Evolutionary conservation across 2,329 filamentous ascomycete genomes (phyloP), one percentile per base, ranked within the genome.

Genomic region (Arthrocladium fulminans): DNA sequence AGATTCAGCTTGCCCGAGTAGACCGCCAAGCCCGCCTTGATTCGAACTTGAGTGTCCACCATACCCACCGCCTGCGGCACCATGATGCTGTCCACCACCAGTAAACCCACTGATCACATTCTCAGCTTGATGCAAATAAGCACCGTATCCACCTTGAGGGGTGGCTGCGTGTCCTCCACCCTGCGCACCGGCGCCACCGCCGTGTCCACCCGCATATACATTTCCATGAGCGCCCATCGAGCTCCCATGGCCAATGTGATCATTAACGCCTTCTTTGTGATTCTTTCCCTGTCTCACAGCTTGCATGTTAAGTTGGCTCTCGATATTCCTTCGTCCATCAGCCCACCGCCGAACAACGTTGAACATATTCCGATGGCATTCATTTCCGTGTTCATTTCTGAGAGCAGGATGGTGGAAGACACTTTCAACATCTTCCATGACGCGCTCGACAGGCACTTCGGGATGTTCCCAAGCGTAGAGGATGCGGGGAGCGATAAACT

Each of bases 381-480:
- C 86, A 49, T 86, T 71, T 12, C 32, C 15, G 48, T 74, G 73
- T 47, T 85, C 81, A 57, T 92, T 78, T 20, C 90, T 83, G 24
- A 88, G 72, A 5, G 85, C 84, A 1, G 92, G 92, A 63, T 98
- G 92, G 64, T 98, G 92, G 70, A 97, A 94, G 9, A 87, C 81
- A 20, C 79, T 79, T 40, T 88, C 70, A 34, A 94, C 80, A 57
- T 97, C 90, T 54, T 86, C 74, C 53, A 89, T 73, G 0, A 97
- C 84, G 65, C 94, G 85, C 30, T 94, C 79, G 3, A 92, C 83
- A 0, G 87, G 80, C 0, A 95, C 81, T 37, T 83, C 80, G 2
- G 84, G 79, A 63, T 97, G 86, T 55, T 97, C 86, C 88, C 89
- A 97, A 2, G 89, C 90, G 62, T 90, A 94, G 17, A 98, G 74